phyloP scores from a whole-genome alignment of 169 alveolate species.

The Theileria annulata region DNA sequence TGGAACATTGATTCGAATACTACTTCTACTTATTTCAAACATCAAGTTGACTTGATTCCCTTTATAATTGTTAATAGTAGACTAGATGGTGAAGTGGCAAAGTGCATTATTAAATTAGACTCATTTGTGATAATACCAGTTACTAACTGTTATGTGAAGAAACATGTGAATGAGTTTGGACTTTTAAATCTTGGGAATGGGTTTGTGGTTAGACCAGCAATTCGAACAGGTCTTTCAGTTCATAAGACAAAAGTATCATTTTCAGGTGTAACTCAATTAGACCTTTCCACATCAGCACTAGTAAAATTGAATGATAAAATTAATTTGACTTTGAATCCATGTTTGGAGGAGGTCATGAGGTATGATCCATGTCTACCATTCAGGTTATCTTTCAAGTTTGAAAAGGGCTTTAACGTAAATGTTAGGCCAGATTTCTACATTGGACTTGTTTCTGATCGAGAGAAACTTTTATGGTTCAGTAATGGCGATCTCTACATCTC shows the following conservation, averaged over 20 bases:
- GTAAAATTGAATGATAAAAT: background rate
- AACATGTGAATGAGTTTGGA: background rate
- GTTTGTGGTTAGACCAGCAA: slow-evolving; percentile 5
- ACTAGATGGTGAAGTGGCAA: background rate
- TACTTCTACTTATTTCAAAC: background rate
- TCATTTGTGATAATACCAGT: background rate
- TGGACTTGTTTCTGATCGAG: slow-evolving; percentile 1
- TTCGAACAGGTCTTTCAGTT: slow-evolving; percentile 15
- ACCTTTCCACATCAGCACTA: background rate
- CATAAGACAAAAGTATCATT: background rate
- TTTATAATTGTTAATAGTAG: background rate
- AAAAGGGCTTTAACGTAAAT: background rate
- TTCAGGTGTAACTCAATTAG: background rate
- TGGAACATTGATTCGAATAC: background rate
- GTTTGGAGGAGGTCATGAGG: background rate
- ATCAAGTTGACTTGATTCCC: background rate
- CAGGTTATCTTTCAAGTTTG: slow-evolving; percentile 11
- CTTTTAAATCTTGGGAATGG: background rate
- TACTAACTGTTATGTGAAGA: slow-evolving; percentile 4
- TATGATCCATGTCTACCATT: slow-evolving; percentile 16
- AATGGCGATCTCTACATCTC: background rate
- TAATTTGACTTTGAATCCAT: background rate
- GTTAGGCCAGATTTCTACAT: background rate
- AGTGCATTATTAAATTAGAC: background rate
- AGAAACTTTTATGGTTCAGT: slow-evolving; percentile 4